A percentile compares a stretch with the other conserved stretches of the same genome.
phyloP scores from a whole-genome alignment of 2,329 filamentous ascomycete genomes.

The Aspergillus sp. region DNA sequence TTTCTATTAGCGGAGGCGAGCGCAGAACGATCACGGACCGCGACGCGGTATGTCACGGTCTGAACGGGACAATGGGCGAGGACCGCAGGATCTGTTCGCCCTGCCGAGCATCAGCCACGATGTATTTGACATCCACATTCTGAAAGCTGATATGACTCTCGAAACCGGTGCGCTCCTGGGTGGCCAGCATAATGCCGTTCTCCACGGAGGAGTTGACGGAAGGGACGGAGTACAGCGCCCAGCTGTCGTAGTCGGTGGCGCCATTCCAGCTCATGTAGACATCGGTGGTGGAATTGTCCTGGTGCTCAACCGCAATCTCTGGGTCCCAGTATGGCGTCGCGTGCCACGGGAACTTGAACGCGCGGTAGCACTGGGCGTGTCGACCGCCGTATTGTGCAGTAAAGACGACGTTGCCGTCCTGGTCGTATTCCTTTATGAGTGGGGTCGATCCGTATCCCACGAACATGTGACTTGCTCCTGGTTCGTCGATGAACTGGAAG shows the following conservation, averaged over 20 bases:
- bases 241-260: constrained; percentile 21
- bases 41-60: too few relatives aligned
- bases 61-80: too few relatives aligned
- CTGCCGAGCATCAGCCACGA: constrained; percentile 2
- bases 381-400: constrained; percentile 20
- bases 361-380: constrained; percentile 22
- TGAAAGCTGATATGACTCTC: constrained; percentile 1
- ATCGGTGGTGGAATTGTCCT: constrained; percentile 2
- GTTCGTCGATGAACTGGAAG: constrained; percentile 11
- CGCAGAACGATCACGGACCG: too few relatives aligned
- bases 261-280: constrained; percentile 34
- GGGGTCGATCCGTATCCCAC: constrained; percentile 24
- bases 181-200: constrained; percentile 1
- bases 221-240: constrained; percentile 2
- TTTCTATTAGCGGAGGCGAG: too few relatives aligned
- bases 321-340: constrained; percentile 13
- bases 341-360: constrained; percentile 12
- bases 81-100: too few relatives aligned
- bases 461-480: constrained; percentile 11
- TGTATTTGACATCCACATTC: constrained; percentile 1
- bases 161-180: constrained; percentile 2
- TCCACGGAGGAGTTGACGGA: background rate
- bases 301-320: constrained; percentile 5
- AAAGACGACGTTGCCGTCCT: constrained; percentile 18
- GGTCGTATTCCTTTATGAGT: constrained; percentile 22